Percentiles rank a stretch among this genome's conserved stretches.
These are phyloP conservation scores for Jamesozyma gamospora DNA, from an alignment of 805 yeast species.

Conservation along the genomic window DNA sequence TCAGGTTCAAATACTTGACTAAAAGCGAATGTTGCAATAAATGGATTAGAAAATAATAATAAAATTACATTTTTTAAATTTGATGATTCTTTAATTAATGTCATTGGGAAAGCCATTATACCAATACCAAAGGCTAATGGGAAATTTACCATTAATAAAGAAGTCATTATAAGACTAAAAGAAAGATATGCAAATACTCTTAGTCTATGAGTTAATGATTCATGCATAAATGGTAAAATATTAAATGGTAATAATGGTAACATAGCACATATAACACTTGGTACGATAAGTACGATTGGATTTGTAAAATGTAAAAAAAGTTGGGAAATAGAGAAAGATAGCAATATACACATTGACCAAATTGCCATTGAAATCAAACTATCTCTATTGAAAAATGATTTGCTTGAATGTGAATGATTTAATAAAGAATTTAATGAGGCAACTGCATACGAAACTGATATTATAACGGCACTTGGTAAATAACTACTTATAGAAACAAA, in stretches of 20 bases:
- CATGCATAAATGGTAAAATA: neutral
- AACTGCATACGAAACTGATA: constrained; percentile 59
- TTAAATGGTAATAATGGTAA: neutral
- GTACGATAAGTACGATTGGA: constrained; percentile 9
- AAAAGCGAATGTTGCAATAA: constrained; percentile 29
- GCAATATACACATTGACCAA: constrained; percentile 27
- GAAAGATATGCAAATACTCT: constrained; percentile 45
- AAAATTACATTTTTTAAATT: constrained; percentile 25
- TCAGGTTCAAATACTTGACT: constrained; percentile 27
- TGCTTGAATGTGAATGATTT: constrained; percentile 23
- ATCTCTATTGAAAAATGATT: constrained; percentile 12
- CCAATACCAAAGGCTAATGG: constrained; percentile 70
- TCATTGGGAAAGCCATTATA: constrained; percentile 62
- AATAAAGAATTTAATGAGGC: constrained; percentile 52
- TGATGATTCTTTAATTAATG: constrained; percentile 34
- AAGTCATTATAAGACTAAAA: constrained; percentile 57
- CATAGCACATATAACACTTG: constrained; percentile 6
- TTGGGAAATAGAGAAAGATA: constrained; percentile 15
- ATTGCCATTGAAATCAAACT: constrained; percentile 14
- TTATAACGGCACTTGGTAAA: constrained; percentile 70
- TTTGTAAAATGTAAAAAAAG: constrained; percentile 9
- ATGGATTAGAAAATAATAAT: constrained; percentile 45
- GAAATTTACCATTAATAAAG: constrained; percentile 74
- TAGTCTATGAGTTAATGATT: constrained; percentile 24
- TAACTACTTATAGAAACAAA: constrained; percentile 94